Evolutionary conservation across 352 stramenopile genomes (phyloP), one percentile per base, ranked within the genome.

Genomic region (Pythium biforme): DNA sequence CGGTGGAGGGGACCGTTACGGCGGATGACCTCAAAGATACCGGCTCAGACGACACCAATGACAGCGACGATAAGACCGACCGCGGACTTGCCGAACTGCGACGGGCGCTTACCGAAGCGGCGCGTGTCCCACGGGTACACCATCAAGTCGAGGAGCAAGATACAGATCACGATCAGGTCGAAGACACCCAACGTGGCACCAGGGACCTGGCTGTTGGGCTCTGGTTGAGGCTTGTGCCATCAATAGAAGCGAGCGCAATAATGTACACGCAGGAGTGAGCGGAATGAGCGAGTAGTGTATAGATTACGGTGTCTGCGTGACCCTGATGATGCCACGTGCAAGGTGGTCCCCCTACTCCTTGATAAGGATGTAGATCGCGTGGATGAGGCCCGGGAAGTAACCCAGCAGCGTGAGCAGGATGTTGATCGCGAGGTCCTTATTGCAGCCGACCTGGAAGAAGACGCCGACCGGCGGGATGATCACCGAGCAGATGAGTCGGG

Each of bases 281-380:
- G n/a, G n/a, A n/a, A n/a, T n/a, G n/a, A n/a, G n/a, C n/a, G n/a
- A 40, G 14, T 40, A 8, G 14, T 40, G 33, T 40, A 8, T 8
- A 40, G 33, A 40, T 14, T 14, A 14, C 8, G 33, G 8, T 14
- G 33, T 14, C 33, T 40, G 33, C 33, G 14, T 14, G 33, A 40
- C 8, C 8, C 33, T 40, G 8, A 40, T 40, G 14, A 8, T 40
- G 8, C 33, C 8, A 14, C 33, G 33, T 40, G 33, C 33, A 40
- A 40, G 14, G 17, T 19, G 51, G n/a, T n/a, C n/a, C n/a, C 54
- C 52, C 65, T 76, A 88, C 67, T 88, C 73, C 64, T 79, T 83
- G 56, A 86, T 75, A n/a, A 89, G 68, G 56, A 89, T 89, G 66
- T 83, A 89, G 48, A 89, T 73, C 20, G 79, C 79, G 57, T 89